A percentile compares a stretch with the other conserved stretches of the same genome.
These are phyloP conservation scores for Talaromyces thailandensis DNA, from an alignment of 495 filamentous ascomycete species.

Conservation along the genomic window DNA sequence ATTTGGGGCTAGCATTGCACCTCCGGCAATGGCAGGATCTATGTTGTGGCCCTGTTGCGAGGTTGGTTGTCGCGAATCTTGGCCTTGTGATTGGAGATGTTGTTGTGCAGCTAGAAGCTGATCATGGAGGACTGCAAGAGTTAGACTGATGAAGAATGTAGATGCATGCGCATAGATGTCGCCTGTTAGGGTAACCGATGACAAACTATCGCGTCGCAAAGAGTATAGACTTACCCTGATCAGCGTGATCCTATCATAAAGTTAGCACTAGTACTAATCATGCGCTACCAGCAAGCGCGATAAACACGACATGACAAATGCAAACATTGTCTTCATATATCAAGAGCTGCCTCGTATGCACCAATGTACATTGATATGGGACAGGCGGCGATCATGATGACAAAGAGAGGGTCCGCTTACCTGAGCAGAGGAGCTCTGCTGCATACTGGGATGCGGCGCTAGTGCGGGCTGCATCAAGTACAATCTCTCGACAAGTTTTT, in stretches of 20 bases:
- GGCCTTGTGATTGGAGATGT: constrained; percentile 28
- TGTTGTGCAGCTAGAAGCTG: constrained; percentile 44
- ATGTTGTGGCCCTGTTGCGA: constrained; percentile 44
- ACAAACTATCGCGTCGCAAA: too few species aligned
- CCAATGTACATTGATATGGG: too few species aligned
- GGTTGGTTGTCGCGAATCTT: constrained; percentile 28
- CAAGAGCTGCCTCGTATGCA: neutral
- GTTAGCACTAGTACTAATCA: neutral
- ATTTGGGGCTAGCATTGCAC: constrained; percentile 26
- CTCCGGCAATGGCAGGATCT: constrained; percentile 43
- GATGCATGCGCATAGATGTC: constrained; percentile 8
- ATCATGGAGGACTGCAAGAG: constrained; percentile 41
- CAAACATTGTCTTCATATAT: neutral
- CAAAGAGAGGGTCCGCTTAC: constrained; percentile 41
- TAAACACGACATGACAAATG: neutral
- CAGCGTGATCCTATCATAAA: constrained; percentile 36
- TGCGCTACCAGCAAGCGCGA: neutral
- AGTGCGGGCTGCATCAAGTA: constrained; percentile 45
- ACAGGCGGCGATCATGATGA: constrained; percentile 21
- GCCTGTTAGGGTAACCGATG: neutral
- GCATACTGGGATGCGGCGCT: constrained; percentile 49
- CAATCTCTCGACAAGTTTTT: neutral
- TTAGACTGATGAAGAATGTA: neutral
- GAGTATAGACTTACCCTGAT: constrained; percentile 37
- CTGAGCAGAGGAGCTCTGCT: constrained; percentile 42